Evolutionary conservation across 495 filamentous ascomycete species (phyloP).

Genomic region (Aspergillus campestris): DNA sequence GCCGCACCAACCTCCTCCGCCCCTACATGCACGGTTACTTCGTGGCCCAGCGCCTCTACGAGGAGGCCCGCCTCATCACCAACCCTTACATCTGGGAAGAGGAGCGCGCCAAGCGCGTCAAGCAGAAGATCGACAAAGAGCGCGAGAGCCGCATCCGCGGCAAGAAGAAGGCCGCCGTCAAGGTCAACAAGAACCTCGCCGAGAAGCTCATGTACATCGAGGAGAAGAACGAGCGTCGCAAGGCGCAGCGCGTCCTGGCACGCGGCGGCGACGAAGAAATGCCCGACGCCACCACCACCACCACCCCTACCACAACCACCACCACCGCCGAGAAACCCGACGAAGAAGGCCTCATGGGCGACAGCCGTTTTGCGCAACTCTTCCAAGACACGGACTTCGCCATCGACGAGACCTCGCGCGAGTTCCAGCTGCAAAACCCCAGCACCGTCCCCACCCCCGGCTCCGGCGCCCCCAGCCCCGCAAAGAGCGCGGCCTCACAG

Average conservation of each 20-base stretch:
- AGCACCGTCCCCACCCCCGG: constrained; percentile 48
- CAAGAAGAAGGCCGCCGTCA: constrained; percentile 85
- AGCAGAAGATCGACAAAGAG: constrained; percentile 91
- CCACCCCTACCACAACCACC: constrained; percentile 6
- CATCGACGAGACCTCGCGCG: constrained; percentile 80
- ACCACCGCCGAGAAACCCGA: constrained; percentile 21
- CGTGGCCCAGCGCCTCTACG: constrained; percentile 83
- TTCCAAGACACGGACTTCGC: constrained; percentile 92
- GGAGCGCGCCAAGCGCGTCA: constrained; percentile 74
- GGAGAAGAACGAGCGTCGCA: constrained; percentile 68
- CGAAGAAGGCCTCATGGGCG: constrained; percentile 55
- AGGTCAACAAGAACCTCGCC: constrained; percentile 75
- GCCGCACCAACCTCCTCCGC: constrained; percentile 73
- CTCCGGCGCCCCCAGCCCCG: constrained; percentile 3
- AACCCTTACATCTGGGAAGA: constrained; percentile 91
- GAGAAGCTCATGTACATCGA: constrained; percentile 74
- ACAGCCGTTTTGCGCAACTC: constrained; percentile 75
- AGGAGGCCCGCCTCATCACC: constrained; percentile 83
- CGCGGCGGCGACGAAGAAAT: constrained; percentile 47
- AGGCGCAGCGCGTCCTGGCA: constrained; percentile 47
- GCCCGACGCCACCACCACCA: constrained; percentile 21
- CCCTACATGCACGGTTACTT: constrained; percentile 99
- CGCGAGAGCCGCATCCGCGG: constrained; percentile 85
- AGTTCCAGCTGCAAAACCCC: constrained; percentile 83
- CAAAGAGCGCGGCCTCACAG: constrained; percentile 51